Percentiles rank a stretch among this genome's conserved stretches.
Evolutionary conservation across 257 asterid species (phyloP).

Genomic region (Ocimum tenuiflorum): DNA sequence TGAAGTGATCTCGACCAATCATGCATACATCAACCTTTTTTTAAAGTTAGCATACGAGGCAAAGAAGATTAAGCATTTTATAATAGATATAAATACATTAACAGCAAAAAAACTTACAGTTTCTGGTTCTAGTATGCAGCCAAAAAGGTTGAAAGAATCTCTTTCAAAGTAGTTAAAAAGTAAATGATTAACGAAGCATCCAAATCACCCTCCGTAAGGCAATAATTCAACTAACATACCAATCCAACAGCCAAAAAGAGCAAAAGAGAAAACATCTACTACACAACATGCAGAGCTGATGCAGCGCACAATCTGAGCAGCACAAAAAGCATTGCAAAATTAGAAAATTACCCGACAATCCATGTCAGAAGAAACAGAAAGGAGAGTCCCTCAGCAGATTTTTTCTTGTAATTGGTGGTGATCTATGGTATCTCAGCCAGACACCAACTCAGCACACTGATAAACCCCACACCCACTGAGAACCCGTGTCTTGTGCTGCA

Average conservation of each 20-base stretch:
- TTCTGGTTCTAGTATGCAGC: constrained; percentile 68
- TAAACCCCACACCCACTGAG: constrained; percentile 44
- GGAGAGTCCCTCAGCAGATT: constrained; percentile 62
- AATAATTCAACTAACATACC: neutral
- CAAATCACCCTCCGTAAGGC: no score
- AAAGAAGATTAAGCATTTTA: neutral
- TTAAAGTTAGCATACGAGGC: neutral
- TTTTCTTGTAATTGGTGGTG: constrained; percentile 46
- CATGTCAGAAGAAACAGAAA: constrained; percentile 52
- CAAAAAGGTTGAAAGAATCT: constrained; percentile 52
- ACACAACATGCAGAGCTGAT: no score
- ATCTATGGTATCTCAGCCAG: constrained; percentile 76
- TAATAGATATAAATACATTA: neutral
- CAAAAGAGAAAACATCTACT: neutral
- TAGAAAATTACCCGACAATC: constrained; percentile 51
- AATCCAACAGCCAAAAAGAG: neutral
- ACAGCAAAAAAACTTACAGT: constrained; percentile 55
- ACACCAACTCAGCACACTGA: constrained; percentile 57
- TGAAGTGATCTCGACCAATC: neutral
- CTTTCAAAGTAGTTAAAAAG: constrained; percentile 34
- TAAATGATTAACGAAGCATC: constrained; percentile 2
- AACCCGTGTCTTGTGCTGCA: constrained; percentile 31
- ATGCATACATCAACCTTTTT: neutral
- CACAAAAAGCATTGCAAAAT: neutral
- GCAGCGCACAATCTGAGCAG: neutral